phyloP scores from a whole-genome alignment of 169 alveolate species.

The Cystoisospora suis region DNA sequence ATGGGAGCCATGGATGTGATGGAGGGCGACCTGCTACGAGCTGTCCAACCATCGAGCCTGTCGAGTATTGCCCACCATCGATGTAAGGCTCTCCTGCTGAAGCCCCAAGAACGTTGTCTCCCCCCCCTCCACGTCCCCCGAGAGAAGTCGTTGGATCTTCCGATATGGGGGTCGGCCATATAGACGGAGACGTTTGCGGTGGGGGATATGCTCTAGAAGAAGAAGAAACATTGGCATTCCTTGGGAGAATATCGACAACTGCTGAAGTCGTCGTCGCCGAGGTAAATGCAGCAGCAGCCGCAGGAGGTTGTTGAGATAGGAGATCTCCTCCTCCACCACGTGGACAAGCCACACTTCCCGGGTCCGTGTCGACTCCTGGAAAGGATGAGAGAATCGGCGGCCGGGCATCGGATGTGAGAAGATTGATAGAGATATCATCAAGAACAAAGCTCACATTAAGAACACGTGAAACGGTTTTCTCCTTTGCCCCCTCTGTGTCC shows the following conservation, averaged over 20 bases:
- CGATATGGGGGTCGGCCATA: too few species aligned
- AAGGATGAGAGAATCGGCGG: neutral
- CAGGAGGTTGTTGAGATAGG: neutral
- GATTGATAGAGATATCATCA: constrained; percentile 46
- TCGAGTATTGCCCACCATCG: too few species aligned
- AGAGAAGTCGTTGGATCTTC: too few species aligned
- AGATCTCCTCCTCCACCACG: neutral
- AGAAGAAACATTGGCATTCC: too few species aligned
- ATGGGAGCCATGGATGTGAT: neutral
- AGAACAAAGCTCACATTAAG: constrained; percentile 39
- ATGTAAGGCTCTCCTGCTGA: too few species aligned
- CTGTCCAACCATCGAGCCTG: too few species aligned
- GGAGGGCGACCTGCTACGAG: neutral
- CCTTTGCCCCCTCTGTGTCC: neutral
- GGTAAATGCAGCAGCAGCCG: constrained; percentile 6
- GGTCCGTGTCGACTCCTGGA: neutral
- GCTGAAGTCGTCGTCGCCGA: too few species aligned
- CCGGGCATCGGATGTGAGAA: constrained; percentile 43
- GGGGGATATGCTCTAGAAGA: too few species aligned
- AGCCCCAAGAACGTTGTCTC: too few species aligned
- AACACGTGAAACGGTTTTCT: neutral
- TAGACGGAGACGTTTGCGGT: too few species aligned
- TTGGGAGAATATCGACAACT: too few species aligned
- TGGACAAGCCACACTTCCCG: neutral
- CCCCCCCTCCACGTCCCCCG: too few species aligned